These are phyloP conservation scores for Chaetothyriales sp. DNA, from an alignment of 2,329 filamentous ascomycete species.

Conservation along the genomic window DNA sequence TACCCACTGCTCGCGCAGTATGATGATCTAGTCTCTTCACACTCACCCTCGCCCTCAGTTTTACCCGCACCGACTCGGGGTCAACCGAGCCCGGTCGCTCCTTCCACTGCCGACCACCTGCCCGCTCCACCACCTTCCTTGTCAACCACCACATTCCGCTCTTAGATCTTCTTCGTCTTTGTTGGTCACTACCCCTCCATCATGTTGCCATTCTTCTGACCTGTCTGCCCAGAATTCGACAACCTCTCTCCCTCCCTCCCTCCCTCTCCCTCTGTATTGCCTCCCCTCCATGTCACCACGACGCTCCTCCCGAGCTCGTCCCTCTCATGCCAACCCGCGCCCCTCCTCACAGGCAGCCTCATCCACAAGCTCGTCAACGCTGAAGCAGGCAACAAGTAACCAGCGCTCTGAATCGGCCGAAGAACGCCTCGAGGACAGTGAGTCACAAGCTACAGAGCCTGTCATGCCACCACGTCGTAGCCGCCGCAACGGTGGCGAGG, in stretches of 20 bases:
- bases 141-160: background rate
- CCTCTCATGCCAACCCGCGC: slow-evolving; percentile 42
- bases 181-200: background rate
- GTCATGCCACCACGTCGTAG: slow-evolving; percentile 50
- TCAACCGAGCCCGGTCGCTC: background rate
- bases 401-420: slow-evolving; percentile 37
- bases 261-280: background rate
- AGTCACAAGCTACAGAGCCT: slow-evolving; percentile 25
- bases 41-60: background rate
- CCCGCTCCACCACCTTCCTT: background rate
- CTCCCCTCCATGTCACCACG: slow-evolving; percentile 49
- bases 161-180: background rate
- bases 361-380: slow-evolving; percentile 54
- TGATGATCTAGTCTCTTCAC: background rate
- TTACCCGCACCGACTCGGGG: background rate
- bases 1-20: background rate
- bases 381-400: slow-evolving; percentile 46
- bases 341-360: slow-evolving; percentile 58
- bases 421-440: slow-evolving; percentile 33
- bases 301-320: slow-evolving; percentile 81
- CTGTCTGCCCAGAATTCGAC: background rate
- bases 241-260: slow-evolving; percentile 1
- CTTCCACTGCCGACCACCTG: background rate
- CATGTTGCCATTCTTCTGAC: background rate
- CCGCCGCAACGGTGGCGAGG: slow-evolving; percentile 54